phyloP scores from a whole-genome alignment of 495 filamentous ascomycete species.

The Aspergillus asperescens region DNA sequence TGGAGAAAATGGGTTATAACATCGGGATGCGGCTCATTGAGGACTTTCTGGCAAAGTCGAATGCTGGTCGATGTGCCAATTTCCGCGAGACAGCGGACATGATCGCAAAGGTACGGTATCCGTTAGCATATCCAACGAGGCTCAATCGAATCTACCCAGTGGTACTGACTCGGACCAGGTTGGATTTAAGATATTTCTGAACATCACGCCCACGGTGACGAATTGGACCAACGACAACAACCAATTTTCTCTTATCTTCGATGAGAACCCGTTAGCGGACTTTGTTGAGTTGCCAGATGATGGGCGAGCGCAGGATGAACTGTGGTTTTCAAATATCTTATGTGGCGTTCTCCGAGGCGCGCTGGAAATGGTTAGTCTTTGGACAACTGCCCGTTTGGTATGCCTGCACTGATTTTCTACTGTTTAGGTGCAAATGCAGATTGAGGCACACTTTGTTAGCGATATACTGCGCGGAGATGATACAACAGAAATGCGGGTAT shows the following conservation, averaged over 20 bases:
- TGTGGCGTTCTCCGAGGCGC: slow-evolving; percentile 88
- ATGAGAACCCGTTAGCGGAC: slow-evolving; percentile 94
- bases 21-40: slow-evolving; percentile 95
- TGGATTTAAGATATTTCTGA: slow-evolving; percentile 98
- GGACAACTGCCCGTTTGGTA: neutral
- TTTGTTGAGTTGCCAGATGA: slow-evolving; percentile 98
- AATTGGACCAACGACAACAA: slow-evolving; percentile 96
- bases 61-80: slow-evolving; percentile 80
- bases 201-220: slow-evolving; percentile 89
- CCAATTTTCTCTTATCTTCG: slow-evolving; percentile 91
- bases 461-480: slow-evolving; percentile 92
- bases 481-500: slow-evolving; percentile 94
- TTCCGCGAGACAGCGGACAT: slow-evolving; percentile 95
- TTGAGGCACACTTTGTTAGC: slow-evolving; percentile 94
- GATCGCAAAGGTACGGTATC: slow-evolving; percentile 70
- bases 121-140: too few relatives aligned
- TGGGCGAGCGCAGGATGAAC: slow-evolving; percentile 88
- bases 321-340: slow-evolving; percentile 97
- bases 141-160: neutral
- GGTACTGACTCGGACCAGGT: slow-evolving; percentile 49
- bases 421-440: slow-evolving; percentile 91
- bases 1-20: slow-evolving; percentile 99
- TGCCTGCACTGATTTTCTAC: neutral
- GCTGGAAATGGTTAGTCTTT: slow-evolving; percentile 76
- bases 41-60: slow-evolving; percentile 93